Evolutionary conservation across 805 yeast species (phyloP).

Genomic region (Candida chilensis): DNA sequence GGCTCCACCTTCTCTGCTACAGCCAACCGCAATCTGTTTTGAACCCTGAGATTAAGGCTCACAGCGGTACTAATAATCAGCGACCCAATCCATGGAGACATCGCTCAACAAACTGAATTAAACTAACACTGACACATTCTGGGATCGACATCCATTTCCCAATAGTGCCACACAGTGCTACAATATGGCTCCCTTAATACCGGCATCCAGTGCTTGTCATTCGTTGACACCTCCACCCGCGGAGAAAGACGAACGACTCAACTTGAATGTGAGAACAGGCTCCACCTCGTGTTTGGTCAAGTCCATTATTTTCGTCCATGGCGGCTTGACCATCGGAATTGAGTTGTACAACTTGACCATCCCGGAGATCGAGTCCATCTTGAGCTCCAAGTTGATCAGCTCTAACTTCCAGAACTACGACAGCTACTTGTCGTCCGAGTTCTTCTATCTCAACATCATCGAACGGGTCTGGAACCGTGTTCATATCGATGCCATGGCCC

Average conservation of each 20-base stretch:
- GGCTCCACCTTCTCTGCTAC: too few species aligned
- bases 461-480: conserved; percentile 49
- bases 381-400: conserved; percentile 16
- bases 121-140: too few species aligned
- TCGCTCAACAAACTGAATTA: too few species aligned
- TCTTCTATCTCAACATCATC: conserved; percentile 50
- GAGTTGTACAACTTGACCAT: conserved; percentile 31
- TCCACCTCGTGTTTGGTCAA: conserved; percentile 49
- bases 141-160: too few species aligned
- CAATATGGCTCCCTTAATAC: conserved; percentile 53
- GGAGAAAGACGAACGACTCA: conserved; percentile 43
- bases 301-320: conserved; percentile 54
- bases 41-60: too few species aligned
- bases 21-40: too few species aligned
- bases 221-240: conserved; percentile 43
- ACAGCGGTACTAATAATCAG: too few species aligned
- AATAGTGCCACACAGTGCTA: too few species aligned
- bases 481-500: conserved; percentile 9
- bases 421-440: conserved; percentile 50
- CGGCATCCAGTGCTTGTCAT: conserved; percentile 56
- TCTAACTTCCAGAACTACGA: conserved; percentile 14
- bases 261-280: conserved; percentile 59
- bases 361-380: conserved; percentile 24
- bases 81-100: too few species aligned
- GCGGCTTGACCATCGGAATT: conserved; percentile 59